Base-by-base conservation (phyloP, 805 yeast species). In the Starmerella apicola region DNA sequence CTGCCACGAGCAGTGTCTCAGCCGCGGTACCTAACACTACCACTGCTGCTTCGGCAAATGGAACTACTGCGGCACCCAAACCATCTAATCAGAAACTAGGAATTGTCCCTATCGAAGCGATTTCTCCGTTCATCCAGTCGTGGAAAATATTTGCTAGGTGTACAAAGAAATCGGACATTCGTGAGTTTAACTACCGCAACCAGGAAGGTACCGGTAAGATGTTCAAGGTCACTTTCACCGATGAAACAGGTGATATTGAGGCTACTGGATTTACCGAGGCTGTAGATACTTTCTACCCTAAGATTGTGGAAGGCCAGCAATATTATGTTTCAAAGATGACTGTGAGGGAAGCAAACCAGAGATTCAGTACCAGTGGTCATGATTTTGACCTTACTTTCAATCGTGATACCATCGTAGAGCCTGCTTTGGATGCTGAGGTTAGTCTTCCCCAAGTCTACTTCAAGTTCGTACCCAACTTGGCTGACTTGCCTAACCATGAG, bases 91-190 rank as follows among this genome's bases (percentile, higher is more conserved):
- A 10, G 8, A 27, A 8, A 6, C 10, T 7, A 6, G 30, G 17
- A 6, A 10, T 15, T 27, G 31, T 36, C 34, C 33, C 46, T 5
- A 48, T 52, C 13, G 54, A 50, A 38, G 41, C 45, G 10, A 20
- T 91, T 37, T 83, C 95, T 10, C 97, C 97, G 7, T 91, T 81
- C 58, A 91, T 82, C 58, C 80, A 77, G 56, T 67, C 70, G 37
- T 91, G 97, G 97, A 78, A 88, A 5, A 82, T 91, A 53, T 84
- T 83, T 53, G 98, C 93, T 1, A 76, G 97, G 56, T 91, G 85
- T 20, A 77, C 94, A 1, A 77, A 71, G 59, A 91, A 88, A 60
- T 76, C 88, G 41, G 95, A 84, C 45, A 70, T 88, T 51, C 77
- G 83, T 60, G 81, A 82, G 27, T 91, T 88, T 88, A 74, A 82